Evolutionary conservation across 2,329 filamentous ascomycete genomes (phyloP).

Genomic region (Diaporthe capsici): DNA sequence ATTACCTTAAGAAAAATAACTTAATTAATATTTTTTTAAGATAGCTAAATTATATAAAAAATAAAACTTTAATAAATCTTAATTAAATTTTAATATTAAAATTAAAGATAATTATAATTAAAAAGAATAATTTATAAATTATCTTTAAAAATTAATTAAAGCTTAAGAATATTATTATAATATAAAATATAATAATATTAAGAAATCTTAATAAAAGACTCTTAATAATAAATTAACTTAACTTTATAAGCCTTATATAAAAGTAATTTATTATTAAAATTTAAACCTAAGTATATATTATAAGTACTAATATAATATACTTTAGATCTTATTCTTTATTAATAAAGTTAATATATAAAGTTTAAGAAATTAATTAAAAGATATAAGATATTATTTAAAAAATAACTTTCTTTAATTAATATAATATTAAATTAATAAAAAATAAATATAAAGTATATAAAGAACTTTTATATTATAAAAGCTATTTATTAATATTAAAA

Average conservation of each 20-base stretch:
- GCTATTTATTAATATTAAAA: neutral
- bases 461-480: neutral
- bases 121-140: no score
- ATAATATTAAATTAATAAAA: no score
- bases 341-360: no score
- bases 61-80: neutral
- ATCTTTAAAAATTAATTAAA: no score
- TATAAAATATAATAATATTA: no score
- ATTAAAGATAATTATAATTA: neutral
- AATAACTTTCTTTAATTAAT: neutral
- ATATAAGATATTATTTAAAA: no score
- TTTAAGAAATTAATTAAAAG: no score
- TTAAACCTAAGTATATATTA: neutral
- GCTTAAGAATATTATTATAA: no score
- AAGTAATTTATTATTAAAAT: neutral
- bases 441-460: no score
- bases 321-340: no score
- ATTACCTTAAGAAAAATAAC: neutral
- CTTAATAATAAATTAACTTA: neutral
- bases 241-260: neutral
- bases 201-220: no score
- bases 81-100: neutral
- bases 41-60: neutral
- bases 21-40: neutral
- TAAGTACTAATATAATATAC: neutral